Base-by-base conservation (phyloP, 2,329 filamentous ascomycete species). In the Fusarium cicatricum region DNA sequence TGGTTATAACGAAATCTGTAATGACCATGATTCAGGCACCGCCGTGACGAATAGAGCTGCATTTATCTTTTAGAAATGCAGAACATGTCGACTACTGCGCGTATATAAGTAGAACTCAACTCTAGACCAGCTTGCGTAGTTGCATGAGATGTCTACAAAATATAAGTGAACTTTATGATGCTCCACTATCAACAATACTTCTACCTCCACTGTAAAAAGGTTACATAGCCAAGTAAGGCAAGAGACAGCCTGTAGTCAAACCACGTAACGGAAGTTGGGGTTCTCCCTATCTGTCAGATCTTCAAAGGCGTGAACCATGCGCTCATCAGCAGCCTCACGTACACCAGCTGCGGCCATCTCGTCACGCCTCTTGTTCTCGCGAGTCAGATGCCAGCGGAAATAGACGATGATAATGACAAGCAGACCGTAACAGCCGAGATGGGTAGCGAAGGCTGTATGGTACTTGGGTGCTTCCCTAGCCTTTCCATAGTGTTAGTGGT, bases 361-460 rank as follows among this genome's bases (percentile, higher is more conserved):
- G 47, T 87, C 84, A 52, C 85, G 83, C 70, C 77, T 82, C 69
- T 77, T 82, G 64, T 90, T 90, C 74, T 88, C 77, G 2, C 74
- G 65, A 8, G 67, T 74, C 14, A 90, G 77, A 55, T 88, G 80
- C 74, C 81, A 86, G 17, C 87, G 77, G 64, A 90, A 76, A 57
- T 75, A 80, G 3, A 85, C 45, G 16, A 90, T 80, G 5, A 85
- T 79, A 4, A 85, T 23, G 1, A 88, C 83, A 19, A 90, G 77
- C 23, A 84, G 74, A 1, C 77, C 74, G 70, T 91, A 91, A 74
- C 89, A 91, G 12, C 85, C 88, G 9, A 91, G 77, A 65, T 91
- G 88, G 1, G 86, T 87, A 6, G 85, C 79, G 55, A 90, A 90
- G 2, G 89, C 89, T 56, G 85, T 88, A 65, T 87, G 85, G 72